These are phyloP conservation scores for Diplodia scrobiculata DNA, from an alignment of 2,329 filamentous ascomycete species.

Conservation along the genomic window DNA sequence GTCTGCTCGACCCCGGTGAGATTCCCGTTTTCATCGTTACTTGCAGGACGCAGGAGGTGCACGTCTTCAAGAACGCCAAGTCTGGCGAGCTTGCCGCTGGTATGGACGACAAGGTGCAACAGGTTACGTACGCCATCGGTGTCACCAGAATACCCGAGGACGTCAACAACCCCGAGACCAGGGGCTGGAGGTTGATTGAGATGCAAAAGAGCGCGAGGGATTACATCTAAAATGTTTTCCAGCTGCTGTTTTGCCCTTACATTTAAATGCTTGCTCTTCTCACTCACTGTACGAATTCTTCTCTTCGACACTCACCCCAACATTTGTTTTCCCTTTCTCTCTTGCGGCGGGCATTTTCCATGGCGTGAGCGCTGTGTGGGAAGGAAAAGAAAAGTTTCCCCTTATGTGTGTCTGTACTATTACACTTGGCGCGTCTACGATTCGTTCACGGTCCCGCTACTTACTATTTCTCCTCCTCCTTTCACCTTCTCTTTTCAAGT, in stretches of 20 bases:
- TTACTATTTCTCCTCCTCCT: background rate
- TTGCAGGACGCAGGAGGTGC: conserved; percentile 94
- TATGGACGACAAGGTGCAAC: conserved; percentile 98
- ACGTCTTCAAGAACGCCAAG: conserved; percentile 94
- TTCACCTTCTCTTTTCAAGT: background rate
- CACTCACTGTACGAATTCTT: background rate
- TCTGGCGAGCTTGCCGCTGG: conserved; percentile 85
- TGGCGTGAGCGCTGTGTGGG: conserved; percentile 16
- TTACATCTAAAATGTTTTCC: conserved; percentile 60
- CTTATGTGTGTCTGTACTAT: conserved; percentile 14
- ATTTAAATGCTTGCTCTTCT: background rate
- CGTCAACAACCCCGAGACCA: conserved; percentile 93
- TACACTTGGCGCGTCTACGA: conserved; percentile 3
- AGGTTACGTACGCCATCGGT: conserved; percentile 97
- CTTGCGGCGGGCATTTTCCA: conserved; percentile 6
- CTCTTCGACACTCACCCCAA: background rate
- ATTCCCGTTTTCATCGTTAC: conserved; percentile 97
- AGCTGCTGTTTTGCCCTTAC: background rate
- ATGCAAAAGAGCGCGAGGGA: conserved; percentile 97
- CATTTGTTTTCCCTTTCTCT: background rate
- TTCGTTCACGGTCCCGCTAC: background rate
- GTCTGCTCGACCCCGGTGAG: conserved; percentile 81
- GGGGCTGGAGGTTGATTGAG: conserved; percentile 96
- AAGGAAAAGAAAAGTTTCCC: conserved; percentile 2
- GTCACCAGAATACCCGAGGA: conserved; percentile 93